Percentiles rank a stretch among this genome's conserved stretches.
Conservation (phyloP, 768 basidiomycete species). For the Lepiota venenata region DNA sequence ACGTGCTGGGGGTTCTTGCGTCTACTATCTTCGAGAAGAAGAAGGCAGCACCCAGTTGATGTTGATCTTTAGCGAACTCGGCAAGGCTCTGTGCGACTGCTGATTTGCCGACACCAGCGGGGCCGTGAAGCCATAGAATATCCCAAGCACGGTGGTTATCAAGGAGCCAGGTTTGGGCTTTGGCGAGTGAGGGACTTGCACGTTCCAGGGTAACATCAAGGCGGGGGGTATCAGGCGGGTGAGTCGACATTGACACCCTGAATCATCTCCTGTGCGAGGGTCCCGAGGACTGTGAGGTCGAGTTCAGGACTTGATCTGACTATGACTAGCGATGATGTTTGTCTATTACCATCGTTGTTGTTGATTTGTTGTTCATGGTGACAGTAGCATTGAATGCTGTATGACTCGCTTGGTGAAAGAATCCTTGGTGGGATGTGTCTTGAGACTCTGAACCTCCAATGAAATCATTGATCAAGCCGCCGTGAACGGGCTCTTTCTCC, state of each 20-base stretch:
- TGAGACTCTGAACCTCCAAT: too few relatives aligned
- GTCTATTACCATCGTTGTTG: too few relatives aligned
- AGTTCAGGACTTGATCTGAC: too few relatives aligned
- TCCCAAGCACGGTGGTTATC: background rate
- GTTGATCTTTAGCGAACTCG: background rate
- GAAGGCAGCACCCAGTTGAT: background rate
- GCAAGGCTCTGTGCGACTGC: slow-evolving; percentile 1
- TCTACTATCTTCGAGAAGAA: slow-evolving; percentile 1
- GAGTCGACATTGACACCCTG: background rate
- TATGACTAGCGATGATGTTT: too few relatives aligned
- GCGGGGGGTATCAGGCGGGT: background rate
- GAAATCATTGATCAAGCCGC: too few relatives aligned
- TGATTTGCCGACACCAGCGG: slow-evolving; percentile 6
- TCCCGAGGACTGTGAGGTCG: too few relatives aligned
- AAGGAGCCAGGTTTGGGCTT: background rate
- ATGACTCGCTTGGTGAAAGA: too few relatives aligned
- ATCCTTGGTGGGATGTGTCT: too few relatives aligned
- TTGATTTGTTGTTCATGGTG: too few relatives aligned
- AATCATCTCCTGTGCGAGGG: too few relatives aligned
- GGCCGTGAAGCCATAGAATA: slow-evolving; percentile 6
- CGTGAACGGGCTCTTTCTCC: too few relatives aligned
- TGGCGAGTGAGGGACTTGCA: background rate
- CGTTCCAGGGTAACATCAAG: background rate
- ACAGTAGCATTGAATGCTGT: too few relatives aligned
- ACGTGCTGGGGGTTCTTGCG: background rate